Evolutionary conservation across 208 protist species (phyloP), one percentile per base, ranked within the genome.

Genomic region (Entamoeba histolytica): DNA sequence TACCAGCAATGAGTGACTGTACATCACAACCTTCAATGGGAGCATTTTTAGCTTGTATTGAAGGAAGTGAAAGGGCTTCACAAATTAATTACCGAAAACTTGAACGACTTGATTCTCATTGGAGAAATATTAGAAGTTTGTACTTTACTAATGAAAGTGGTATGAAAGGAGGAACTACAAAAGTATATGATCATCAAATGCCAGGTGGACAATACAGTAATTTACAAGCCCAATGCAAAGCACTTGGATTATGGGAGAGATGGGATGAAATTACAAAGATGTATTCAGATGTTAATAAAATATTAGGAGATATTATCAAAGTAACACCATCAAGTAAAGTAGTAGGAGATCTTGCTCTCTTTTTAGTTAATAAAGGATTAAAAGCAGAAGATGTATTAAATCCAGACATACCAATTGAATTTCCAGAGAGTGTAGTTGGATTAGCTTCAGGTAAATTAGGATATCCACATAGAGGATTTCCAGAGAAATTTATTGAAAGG

Each of bases 131-230:
- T 28, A 49, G 94, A 69, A 55, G 95, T 73, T 28, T 91, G 94
- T 95, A 95, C 50, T 39, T 49, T 31, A 31, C 19, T 5, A 17
- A 50, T 47, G 69, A 92, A 50, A 92, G 31, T 51, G 50, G 35
- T 47, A 49, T 93, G n/a, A 49, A 49, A 12, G 93, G 73, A 73
- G 49, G 73, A 50, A 92, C 28, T n/a, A 31, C 96, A 5, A 93
- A 96, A 57, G 96, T 97, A 5, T 97, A 96, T 93, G 78, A 95
- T 14, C 95, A 97, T 93, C 94, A 97, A 94, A 97, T 97, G 92
- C 96, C 96, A n/a, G 96, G 96, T 50, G 96, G 96, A 31, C 96
- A 98, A 95, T 97, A 97, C 94, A 97, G 95, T 57, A 98, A 98
- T 94, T 95, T 98, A 28, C 94, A 96, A 39, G 97, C 97, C 94